A percentile compares a stretch with the other conserved stretches of the same genome.
phyloP scores from a whole-genome alignment of 2,329 filamentous ascomycete genomes.

The Endoconidiophora polonica region DNA sequence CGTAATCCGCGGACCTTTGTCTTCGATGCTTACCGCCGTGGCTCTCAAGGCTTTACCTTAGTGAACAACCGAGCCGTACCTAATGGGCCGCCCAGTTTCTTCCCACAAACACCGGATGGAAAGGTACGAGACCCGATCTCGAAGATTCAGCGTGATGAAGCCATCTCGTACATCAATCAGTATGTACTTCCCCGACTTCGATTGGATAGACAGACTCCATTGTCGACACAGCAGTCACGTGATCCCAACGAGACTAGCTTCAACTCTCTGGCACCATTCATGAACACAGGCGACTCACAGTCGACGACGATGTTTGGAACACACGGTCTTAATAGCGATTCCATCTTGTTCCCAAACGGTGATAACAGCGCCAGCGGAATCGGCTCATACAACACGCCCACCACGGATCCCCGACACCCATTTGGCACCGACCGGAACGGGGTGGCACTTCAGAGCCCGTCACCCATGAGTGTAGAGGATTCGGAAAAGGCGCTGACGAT shows the following conservation, averaged over 20 bases:
- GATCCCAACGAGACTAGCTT: conserved; percentile 22
- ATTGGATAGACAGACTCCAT: not conserved
- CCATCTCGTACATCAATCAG: conserved; percentile 52
- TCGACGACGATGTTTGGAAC: not conserved
- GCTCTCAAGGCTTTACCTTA: conserved; percentile 35
- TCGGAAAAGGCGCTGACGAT: conserved; percentile 37
- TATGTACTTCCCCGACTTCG: conserved; percentile 39
- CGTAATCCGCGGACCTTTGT: conserved; percentile 39
- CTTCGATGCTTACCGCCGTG: conserved; percentile 25
- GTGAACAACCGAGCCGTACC: conserved; percentile 49
- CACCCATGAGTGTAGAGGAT: conserved; percentile 45
- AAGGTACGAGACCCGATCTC: conserved; percentile 40
- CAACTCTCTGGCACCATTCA: conserved; percentile 34
- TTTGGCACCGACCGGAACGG: not conserved
- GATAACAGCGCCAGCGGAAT: conserved; percentile 15
- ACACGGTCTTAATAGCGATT: not conserved
- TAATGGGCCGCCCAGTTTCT: conserved; percentile 45
- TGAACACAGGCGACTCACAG: not conserved
- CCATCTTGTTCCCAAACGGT: too few species aligned
- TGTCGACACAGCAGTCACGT: not conserved
- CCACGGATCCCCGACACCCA: conserved; percentile 10
- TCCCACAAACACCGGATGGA: conserved; percentile 31
- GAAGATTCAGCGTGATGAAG: conserved; percentile 50
- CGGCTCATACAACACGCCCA: conserved; percentile 19
- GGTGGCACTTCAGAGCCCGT: conserved; percentile 24